These are phyloP conservation scores for Heterobasidion occidentale DNA, from an alignment of 1,284 basidiomycete genomes.

Conservation along the genomic window DNA sequence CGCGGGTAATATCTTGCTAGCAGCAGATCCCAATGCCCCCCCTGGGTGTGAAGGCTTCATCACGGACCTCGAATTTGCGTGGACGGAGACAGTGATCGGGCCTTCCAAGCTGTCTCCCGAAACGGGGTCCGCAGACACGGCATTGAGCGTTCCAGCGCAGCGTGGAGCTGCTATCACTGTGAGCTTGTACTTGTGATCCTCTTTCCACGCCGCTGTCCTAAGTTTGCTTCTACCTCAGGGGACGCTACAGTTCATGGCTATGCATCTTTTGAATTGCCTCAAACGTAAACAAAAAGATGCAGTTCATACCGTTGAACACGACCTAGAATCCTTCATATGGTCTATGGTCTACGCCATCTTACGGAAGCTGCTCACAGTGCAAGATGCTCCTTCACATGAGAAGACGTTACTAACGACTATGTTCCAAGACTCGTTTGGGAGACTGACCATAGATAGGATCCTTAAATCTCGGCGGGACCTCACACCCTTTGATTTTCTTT, in stretches of 20 bases:
- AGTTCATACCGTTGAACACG: neutral
- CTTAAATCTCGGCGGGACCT: too few species aligned
- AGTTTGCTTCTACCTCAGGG: neutral
- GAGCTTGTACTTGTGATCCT: neutral
- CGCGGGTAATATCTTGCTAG: constrained; percentile 9
- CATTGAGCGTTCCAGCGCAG: neutral
- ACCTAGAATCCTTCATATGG: neutral
- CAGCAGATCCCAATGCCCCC: neutral
- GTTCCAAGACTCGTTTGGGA: too few species aligned
- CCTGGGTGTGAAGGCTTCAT: neutral
- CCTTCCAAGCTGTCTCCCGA: neutral
- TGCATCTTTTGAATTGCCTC: neutral
- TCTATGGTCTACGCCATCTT: neutral
- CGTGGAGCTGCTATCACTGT: neutral
- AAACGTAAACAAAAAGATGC: neutral
- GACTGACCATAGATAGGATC: too few species aligned
- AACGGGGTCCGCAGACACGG: neutral
- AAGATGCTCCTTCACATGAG: neutral
- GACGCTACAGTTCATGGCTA: neutral
- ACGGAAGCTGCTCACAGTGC: neutral
- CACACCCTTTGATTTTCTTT: too few species aligned
- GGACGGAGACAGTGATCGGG: neutral
- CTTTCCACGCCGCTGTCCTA: neutral
- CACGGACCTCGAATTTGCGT: neutral
- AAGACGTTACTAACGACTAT: too few species aligned